phyloP scores from a whole-genome alignment of 768 basidiomycete genomes.

The Krasilnikovozyma curviuscula region DNA sequence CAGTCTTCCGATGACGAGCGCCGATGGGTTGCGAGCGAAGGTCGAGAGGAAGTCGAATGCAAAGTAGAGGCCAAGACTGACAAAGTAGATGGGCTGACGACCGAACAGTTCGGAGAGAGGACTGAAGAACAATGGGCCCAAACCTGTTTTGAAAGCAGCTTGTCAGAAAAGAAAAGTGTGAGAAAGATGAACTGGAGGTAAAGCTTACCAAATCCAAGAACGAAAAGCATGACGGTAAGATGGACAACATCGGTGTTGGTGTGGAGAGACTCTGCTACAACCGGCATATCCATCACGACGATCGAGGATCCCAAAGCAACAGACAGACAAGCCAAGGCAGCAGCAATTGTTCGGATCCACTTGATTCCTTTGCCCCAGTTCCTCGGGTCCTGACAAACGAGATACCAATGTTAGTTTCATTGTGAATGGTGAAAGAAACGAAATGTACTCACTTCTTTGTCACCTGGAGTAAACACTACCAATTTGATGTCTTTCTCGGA shows the following conservation, averaged over 20 bases:
- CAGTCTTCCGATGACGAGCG: conserved; percentile 21
- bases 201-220: conserved; percentile 16
- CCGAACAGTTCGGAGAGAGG: conserved; percentile 22
- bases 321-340: conserved; percentile 16
- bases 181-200: no score
- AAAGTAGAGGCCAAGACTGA: conserved; percentile 19
- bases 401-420: background rate
- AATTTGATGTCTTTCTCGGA: background rate
- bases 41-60: conserved; percentile 26
- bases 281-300: conserved; percentile 19
- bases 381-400: no score
- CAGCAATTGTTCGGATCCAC: conserved; percentile 12
- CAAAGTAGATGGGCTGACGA: conserved; percentile 18
- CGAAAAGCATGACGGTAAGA: conserved; percentile 13
- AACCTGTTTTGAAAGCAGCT: no score
- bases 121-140: conserved; percentile 24
- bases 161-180: no score
- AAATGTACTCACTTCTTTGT: no score
- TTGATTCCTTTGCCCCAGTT: no score
- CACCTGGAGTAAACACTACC: background rate
- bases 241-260: conserved; percentile 14
- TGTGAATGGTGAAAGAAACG: background rate
- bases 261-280: conserved; percentile 15
- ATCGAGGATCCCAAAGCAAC: conserved; percentile 17
- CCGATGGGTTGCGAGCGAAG: conserved; percentile 19